Percentiles rank a stretch among this genome's conserved stretches.
Evolutionary conservation across 2,329 filamentous ascomycete genomes (phyloP).

Genomic region (Dactylellina leptospora): DNA sequence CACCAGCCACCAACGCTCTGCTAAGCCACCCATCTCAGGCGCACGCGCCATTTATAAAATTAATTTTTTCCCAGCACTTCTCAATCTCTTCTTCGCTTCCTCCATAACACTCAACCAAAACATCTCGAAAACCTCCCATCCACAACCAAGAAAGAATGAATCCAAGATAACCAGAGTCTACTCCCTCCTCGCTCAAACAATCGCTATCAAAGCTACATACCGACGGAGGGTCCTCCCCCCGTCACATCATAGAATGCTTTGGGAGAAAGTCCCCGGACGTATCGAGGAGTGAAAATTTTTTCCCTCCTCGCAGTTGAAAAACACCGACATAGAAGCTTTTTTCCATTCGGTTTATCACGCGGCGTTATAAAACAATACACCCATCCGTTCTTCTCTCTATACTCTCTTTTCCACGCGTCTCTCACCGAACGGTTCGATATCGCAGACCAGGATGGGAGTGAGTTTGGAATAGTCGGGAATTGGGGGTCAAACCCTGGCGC

Average conservation of each 20-base stretch:
- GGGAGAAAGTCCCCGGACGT: conserved; percentile 99
- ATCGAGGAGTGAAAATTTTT: conserved; percentile 62
- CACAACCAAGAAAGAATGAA: conserved; percentile 2
- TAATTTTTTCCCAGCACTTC: conserved; percentile 1
- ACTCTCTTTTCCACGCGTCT: conserved; percentile 53
- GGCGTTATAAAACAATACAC: conserved; percentile 68
- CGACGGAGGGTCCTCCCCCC: conserved; percentile 73
- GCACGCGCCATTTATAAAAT: conserved; percentile 16
- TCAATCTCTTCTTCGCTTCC: conserved; percentile 1
- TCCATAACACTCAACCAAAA: conserved; percentile 18
- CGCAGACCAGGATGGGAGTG: conserved; percentile 56
- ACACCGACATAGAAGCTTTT: conserved; percentile 99
- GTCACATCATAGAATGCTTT: conserved; percentile 71
- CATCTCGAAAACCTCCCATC: conserved; percentile 31
- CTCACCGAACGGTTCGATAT: conserved; percentile 58
- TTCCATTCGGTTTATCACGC: conserved; percentile 74
- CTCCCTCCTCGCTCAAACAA: conserved; percentile 93
- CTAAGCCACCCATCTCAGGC: neutral
- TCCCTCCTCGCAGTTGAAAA: conserved; percentile 79
- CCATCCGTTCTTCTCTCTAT: conserved; percentile 58
- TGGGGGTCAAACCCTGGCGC: conserved; percentile 54
- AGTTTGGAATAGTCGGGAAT: conserved; percentile 57
- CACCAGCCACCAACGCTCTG: conserved; percentile 27
- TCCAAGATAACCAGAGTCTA: conserved; percentile 3
- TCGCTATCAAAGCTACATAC: conserved; percentile 97